phyloP scores from a whole-genome alignment of 2,329 filamentous ascomycete species.

The Clonostachys sp. region DNA sequence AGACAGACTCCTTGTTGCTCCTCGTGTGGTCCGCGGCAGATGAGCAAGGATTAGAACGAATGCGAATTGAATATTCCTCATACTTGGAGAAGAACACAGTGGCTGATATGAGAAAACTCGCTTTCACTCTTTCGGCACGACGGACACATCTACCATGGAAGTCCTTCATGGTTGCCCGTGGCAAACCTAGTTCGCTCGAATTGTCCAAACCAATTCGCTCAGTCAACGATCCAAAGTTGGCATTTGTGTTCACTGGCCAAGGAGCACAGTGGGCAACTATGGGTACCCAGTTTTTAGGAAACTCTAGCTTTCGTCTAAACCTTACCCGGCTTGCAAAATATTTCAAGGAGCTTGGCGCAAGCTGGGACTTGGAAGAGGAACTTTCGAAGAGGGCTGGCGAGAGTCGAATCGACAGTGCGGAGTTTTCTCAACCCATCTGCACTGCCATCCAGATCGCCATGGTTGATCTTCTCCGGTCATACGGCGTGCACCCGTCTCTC shows the following conservation, averaged over 20 bases:
- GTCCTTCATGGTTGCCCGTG: neutral
- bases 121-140: conserved; percentile 7
- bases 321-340: conserved; percentile 18
- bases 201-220: neutral
- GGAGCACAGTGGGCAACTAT: conserved; percentile 13
- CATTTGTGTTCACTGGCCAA: conserved; percentile 14
- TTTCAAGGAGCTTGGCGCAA: conserved; percentile 1
- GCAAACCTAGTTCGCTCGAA: conserved; percentile 3
- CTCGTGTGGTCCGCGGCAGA: conserved; percentile 1
- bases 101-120: conserved; percentile 2
- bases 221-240: neutral
- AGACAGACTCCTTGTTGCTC: no score
- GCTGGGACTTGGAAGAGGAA: conserved; percentile 1
- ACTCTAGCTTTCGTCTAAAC: conserved; percentile 6
- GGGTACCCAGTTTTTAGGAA: conserved; percentile 11
- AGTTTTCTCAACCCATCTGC: conserved; percentile 20
- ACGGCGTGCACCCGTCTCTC: conserved; percentile 17
- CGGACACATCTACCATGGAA: conserved; percentile 5
- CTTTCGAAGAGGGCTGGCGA: conserved; percentile 12
- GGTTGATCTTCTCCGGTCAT: conserved; percentile 23
- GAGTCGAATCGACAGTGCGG: conserved; percentile 22
- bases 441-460: conserved; percentile 11
- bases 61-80: neutral
- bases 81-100: neutral
- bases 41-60: neutral